These are phyloP conservation scores for Xanthoparmelia taractica DNA, from an alignment of 495 filamentous ascomycete species.

Conservation along the genomic window DNA sequence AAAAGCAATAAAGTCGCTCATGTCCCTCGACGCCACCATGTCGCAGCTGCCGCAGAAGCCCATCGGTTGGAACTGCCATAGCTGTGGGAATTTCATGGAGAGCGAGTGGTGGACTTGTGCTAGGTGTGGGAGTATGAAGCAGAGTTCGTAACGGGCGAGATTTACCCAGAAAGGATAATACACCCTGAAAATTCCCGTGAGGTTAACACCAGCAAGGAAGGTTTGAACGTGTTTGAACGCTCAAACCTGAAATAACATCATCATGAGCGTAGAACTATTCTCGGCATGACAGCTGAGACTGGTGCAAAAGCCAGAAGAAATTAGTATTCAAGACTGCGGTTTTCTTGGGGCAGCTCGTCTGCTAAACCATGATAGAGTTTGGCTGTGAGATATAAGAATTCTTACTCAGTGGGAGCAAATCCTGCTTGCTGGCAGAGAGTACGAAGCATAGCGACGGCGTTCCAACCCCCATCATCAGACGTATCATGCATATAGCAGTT, in stretches of 20 bases:
- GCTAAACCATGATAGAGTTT: background rate
- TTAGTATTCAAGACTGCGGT: background rate
- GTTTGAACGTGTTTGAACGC: background rate
- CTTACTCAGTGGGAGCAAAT: background rate
- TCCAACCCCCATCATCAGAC: background rate
- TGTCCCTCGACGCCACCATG: conserved; percentile 33
- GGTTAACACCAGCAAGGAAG: background rate
- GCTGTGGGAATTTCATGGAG: conserved; percentile 60
- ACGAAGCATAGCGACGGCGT: conserved; percentile 20
- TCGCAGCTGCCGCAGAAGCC: conserved; percentile 37
- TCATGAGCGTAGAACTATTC: background rate
- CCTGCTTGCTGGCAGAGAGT: background rate
- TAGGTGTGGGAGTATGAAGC: conserved; percentile 60
- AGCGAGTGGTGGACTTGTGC: conserved; percentile 74
- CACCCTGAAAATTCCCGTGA: no score
- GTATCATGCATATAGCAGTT: background rate
- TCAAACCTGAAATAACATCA: no score
- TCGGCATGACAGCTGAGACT: background rate
- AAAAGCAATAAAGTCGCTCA: conserved; percentile 35
- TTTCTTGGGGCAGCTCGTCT: background rate
- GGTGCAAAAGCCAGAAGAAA: background rate
- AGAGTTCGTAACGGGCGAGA: conserved; percentile 41
- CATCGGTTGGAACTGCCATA: conserved; percentile 61
- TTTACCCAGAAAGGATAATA: no score
- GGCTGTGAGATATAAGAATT: background rate